Evolutionary conservation across 768 basidiomycete genomes (phyloP).

Genomic region (Leccinellum rugosiceps): DNA sequence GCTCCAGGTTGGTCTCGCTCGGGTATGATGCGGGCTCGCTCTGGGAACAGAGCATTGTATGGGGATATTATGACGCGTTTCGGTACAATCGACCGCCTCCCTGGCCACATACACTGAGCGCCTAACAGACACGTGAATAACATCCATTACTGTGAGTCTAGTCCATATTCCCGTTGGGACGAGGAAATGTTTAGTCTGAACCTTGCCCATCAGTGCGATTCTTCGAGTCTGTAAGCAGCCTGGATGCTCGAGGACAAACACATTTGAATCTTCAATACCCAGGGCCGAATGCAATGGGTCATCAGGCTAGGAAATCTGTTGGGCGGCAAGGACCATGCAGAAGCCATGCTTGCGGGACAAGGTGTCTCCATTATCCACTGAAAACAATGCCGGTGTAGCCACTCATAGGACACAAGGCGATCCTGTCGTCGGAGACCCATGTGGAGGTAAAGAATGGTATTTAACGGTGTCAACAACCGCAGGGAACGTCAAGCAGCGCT

Average conservation of each 20-base stretch:
- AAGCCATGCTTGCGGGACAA: constrained; percentile 57
- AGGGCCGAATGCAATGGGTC: constrained; percentile 74
- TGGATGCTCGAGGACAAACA: neutral
- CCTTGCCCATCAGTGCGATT: constrained; percentile 49
- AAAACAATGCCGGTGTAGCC: too few relatives aligned
- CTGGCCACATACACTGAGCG: neutral
- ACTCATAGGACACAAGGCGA: constrained; percentile 36
- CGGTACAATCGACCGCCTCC: constrained; percentile 40
- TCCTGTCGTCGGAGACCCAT: constrained; percentile 87
- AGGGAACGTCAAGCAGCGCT: constrained; percentile 46
- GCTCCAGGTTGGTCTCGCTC: constrained; percentile 38
- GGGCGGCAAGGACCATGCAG: constrained; percentile 53
- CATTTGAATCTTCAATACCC: neutral
- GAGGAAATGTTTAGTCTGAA: neutral
- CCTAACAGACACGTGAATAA: constrained; percentile 71
- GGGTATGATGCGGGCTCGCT: constrained; percentile 67
- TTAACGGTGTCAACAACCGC: constrained; percentile 66
- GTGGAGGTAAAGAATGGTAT: constrained; percentile 79
- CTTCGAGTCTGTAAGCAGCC: constrained; percentile 58
- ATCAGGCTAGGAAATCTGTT: constrained; percentile 51
- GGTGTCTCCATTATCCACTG: constrained; percentile 77
- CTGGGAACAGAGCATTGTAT: constrained; percentile 74
- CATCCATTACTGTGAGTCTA: constrained; percentile 59
- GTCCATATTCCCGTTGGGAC: neutral
- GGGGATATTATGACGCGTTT: constrained; percentile 80